Percentiles rank a stretch among this genome's conserved stretches.
phyloP scores from a whole-genome alignment of 148 eudicot genomes.

The Amaranthus hypochondriacus region DNA sequence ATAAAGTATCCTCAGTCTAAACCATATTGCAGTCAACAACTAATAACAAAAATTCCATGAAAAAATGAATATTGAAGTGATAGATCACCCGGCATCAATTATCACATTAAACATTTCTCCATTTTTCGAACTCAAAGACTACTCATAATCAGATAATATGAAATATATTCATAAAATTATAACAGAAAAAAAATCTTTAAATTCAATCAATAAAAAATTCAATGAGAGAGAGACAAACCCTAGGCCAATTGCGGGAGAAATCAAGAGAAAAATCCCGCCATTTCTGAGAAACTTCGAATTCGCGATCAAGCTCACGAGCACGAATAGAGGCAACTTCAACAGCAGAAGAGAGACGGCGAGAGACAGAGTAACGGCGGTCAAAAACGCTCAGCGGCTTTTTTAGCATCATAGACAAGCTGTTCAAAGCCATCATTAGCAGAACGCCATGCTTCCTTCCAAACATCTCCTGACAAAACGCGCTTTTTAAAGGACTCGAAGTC shows the following conservation, averaged over 20 bases:
- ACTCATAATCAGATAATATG: neutral
- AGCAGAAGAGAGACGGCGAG: conserved; percentile 43
- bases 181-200: neutral
- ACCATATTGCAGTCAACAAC: neutral
- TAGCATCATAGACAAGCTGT: conserved; percentile 63
- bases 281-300: conserved; percentile 51
- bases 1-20: neutral
- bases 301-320: conserved; percentile 73
- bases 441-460: conserved; percentile 65
- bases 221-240: conserved; percentile 38
- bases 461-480: conserved; percentile 73
- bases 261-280: conserved; percentile 67
- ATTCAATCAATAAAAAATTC: neutral
- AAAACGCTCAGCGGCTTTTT: conserved; percentile 77
- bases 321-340: conserved; percentile 56
- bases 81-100: no score
- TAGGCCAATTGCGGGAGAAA: conserved; percentile 65
- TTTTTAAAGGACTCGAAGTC: conserved; percentile 67
- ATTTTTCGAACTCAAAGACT: neutral
- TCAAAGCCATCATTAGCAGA: conserved; percentile 77
- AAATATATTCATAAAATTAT: neutral
- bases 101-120: neutral
- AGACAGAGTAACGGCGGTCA: conserved; percentile 64
- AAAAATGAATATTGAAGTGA: neutral
- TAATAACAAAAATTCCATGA: neutral